Conservation (phyloP, 2,329 filamentous ascomycete species). For the Ceratocystis alfenasii region DNA sequence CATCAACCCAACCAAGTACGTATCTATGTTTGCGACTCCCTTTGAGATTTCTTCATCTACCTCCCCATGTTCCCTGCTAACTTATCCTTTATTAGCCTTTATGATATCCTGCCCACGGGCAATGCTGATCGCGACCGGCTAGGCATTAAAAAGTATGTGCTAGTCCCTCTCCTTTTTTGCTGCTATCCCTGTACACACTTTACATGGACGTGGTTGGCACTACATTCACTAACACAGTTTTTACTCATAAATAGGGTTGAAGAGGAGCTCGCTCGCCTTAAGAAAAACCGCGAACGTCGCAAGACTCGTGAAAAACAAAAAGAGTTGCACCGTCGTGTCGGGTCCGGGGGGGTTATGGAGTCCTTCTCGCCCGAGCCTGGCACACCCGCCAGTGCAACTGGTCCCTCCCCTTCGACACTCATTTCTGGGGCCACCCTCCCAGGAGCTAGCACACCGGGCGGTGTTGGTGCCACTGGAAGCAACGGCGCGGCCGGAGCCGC, state of each 20-base stretch:
- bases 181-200: not conserved
- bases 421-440: not conserved
- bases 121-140: constrained; percentile 42
- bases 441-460: not conserved
- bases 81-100: constrained; percentile 33
- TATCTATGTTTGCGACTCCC: constrained; percentile 26
- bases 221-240: not conserved
- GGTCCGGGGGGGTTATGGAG: constrained; percentile 29
- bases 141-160: constrained; percentile 33
- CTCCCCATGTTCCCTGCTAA: constrained; percentile 28
- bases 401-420: constrained; percentile 17
- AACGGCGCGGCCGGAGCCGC: not conserved
- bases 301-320: constrained; percentile 87
- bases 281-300: constrained; percentile 83
- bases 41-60: constrained; percentile 32
- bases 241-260: constrained; percentile 34
- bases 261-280: constrained; percentile 67
- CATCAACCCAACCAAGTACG: constrained; percentile 61
- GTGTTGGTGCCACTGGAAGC: not conserved
- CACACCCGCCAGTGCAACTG: constrained; percentile 39
- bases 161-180: not conserved
- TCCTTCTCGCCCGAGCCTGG: constrained; percentile 40
- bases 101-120: constrained; percentile 38
- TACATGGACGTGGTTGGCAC: too few species aligned
- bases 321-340: constrained; percentile 38